Percentiles rank a stretch among this genome's conserved stretches.
These are phyloP conservation scores for Boletellus ananas DNA, from an alignment of 768 basidiomycete genomes.

Conservation along the genomic window DNA sequence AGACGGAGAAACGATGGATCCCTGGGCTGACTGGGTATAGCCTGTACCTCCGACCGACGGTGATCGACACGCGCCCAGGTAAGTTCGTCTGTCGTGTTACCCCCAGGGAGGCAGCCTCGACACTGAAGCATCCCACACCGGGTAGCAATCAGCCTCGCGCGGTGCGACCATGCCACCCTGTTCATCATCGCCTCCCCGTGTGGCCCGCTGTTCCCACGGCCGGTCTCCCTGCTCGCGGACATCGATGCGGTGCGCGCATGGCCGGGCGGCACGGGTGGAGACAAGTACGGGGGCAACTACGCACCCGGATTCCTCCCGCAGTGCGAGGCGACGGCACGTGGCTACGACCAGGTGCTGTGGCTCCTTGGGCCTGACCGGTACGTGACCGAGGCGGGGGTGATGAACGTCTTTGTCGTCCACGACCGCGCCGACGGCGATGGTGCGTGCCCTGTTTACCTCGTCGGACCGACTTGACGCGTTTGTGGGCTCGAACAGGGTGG, in stretches of 20 bases:
- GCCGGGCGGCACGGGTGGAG: constrained; percentile 70
- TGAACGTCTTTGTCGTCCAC: constrained; percentile 78
- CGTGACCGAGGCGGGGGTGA: constrained; percentile 63
- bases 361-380: constrained; percentile 57
- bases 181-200: constrained; percentile 75
- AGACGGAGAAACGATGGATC: constrained; percentile 80
- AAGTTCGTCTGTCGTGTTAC: no score
- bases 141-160: constrained; percentile 59
- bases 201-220: constrained; percentile 52
- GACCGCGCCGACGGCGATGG: constrained; percentile 52
- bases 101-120: no score
- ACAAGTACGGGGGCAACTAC: constrained; percentile 67
- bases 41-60: constrained; percentile 82
- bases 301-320: constrained; percentile 61
- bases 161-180: constrained; percentile 76
- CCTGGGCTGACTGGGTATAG: constrained; percentile 70
- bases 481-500: constrained; percentile 45
- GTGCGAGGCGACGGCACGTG: constrained; percentile 56
- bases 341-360: constrained; percentile 81
- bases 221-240: constrained; percentile 57
- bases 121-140: no score
- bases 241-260: constrained; percentile 75
- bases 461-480: background rate
- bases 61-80: constrained; percentile 49
- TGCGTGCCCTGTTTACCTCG: constrained; percentile 18